Evolutionary conservation across 169 alveolate species (phyloP).

Genomic region (Plasmodium coatneyi): DNA sequence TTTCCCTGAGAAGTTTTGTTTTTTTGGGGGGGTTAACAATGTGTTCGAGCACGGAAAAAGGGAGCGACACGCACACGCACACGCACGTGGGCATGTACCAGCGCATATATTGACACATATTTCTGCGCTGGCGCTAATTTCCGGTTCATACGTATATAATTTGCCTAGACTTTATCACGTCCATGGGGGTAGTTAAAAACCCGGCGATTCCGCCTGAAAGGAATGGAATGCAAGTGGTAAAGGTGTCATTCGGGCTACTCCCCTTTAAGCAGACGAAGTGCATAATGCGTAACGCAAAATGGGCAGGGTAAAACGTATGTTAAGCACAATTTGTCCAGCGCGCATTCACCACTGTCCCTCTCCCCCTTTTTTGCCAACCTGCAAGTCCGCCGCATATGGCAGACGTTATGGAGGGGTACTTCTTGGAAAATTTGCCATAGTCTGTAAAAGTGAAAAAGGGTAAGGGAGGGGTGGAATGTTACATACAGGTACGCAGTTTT

Average conservation of each 20-base stretch:
- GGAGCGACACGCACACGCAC: background rate
- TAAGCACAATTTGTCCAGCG: background rate
- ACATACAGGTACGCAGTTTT: background rate
- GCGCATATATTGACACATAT: background rate
- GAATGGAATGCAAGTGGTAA: background rate
- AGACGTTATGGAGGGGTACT: slow-evolving; percentile 20
- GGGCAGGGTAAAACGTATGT: background rate
- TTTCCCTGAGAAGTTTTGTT: slow-evolving; percentile 36
- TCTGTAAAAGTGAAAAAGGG: slow-evolving; percentile 15
- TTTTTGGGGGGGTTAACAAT: background rate
- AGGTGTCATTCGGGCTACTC: slow-evolving; percentile 10
- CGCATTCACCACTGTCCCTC: background rate
- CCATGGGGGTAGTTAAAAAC: slow-evolving; percentile 95
- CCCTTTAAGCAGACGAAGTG: slow-evolving; percentile 8
- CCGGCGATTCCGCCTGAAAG: slow-evolving; percentile 95
- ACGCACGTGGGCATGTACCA: background rate
- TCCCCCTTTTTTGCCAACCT: slow-evolving; percentile 1
- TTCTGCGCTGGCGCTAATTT: background rate
- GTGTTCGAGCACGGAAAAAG: background rate
- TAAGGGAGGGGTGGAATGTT: background rate
- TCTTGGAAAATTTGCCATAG: slow-evolving; percentile 18
- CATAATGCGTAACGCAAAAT: slow-evolving; percentile 63
- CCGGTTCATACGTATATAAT: slow-evolving; percentile 90
- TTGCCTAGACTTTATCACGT: slow-evolving; percentile 95
- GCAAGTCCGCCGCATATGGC: slow-evolving; percentile 67